These are phyloP conservation scores for Linaria vulgaris DNA, from an alignment of 257 asterid genomes.

Conservation along the genomic window DNA sequence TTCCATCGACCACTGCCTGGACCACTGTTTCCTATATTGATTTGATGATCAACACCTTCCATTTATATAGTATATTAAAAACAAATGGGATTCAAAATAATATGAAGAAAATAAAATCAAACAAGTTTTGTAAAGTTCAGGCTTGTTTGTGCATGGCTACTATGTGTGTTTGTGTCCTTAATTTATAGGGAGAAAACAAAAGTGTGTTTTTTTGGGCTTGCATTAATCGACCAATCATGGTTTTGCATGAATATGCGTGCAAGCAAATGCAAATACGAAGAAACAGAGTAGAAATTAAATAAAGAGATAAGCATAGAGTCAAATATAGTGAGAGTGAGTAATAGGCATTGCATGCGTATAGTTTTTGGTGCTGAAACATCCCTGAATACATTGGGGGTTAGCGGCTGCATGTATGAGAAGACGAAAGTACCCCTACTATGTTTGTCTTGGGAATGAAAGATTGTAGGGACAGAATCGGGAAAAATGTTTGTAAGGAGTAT, in stretches of 20 bases:
- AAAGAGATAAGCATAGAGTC: slow-evolving; percentile 51
- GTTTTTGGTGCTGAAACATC: slow-evolving; percentile 79
- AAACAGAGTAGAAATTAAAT: neutral
- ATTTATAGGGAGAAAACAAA: slow-evolving; percentile 34
- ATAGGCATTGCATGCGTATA: slow-evolving; percentile 65
- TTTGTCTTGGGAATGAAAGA: slow-evolving; percentile 71
- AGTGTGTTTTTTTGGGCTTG: slow-evolving; percentile 21
- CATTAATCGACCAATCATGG: slow-evolving; percentile 43
- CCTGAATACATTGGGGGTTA: slow-evolving; percentile 84
- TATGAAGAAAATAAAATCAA: neutral
- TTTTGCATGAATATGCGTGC: slow-evolving; percentile 47
- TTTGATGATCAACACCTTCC: slow-evolving; percentile 46
- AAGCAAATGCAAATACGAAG: neutral
- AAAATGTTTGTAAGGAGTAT: slow-evolving; percentile 56
- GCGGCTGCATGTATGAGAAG: slow-evolving; percentile 63
- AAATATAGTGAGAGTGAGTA: slow-evolving; percentile 28
- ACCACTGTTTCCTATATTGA: slow-evolving; percentile 22
- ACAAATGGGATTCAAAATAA: slow-evolving; percentile 3
- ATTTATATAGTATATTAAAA: slow-evolving; percentile 9
- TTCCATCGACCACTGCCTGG: slow-evolving; percentile 70
- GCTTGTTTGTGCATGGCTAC: slow-evolving; percentile 30
- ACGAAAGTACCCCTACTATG: slow-evolving; percentile 53
- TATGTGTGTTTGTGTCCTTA: neutral
- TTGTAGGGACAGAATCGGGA: slow-evolving; percentile 51
- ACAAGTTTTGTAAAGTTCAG: neutral